Evolutionary conservation across 352 stramenopile species (phyloP).

Genomic region (Globisporangium canariense): DNA sequence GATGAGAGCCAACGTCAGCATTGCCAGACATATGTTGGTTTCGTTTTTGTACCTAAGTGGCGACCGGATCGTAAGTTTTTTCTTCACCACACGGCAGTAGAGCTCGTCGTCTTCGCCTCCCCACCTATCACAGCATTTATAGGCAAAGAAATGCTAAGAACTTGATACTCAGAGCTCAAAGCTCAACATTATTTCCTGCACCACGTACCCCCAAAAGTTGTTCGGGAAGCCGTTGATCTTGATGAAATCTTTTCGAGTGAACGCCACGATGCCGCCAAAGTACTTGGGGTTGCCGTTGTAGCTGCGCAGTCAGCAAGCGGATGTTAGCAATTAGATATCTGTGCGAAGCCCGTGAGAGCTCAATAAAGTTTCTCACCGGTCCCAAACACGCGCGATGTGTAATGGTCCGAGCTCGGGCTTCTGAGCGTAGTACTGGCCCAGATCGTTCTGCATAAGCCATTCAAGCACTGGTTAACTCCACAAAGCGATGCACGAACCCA

Average conservation of each 20-base stretch:
- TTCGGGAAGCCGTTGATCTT: constrained; percentile 95
- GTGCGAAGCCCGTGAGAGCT: neutral
- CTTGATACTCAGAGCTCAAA: neutral
- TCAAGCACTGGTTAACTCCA: neutral
- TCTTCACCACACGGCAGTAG: constrained; percentile 48
- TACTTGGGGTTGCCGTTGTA: constrained; percentile 95
- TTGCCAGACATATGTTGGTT: neutral
- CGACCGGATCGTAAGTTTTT: constrained; percentile 40
- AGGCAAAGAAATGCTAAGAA: neutral
- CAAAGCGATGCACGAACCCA: neutral
- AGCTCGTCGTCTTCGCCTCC: constrained; percentile 56
- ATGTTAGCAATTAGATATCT: neutral
- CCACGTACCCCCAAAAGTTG: constrained; percentile 87
- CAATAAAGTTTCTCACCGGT: constrained; percentile 33
- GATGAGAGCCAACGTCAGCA: neutral
- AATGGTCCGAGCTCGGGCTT: constrained; percentile 68
- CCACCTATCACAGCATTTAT: constrained; percentile 20
- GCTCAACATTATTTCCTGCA: neutral
- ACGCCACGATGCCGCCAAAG: constrained; percentile 92
- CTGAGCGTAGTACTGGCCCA: constrained; percentile 76
- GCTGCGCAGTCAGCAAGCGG: constrained; percentile 4
- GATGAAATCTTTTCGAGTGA: constrained; percentile 86
- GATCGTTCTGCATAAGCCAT: constrained; percentile 36
- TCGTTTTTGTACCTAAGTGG: constrained; percentile 23
- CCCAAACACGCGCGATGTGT: constrained; percentile 94